Percentiles rank a stretch among this genome's conserved stretches.
These are phyloP conservation scores for Wilhelminamyces savonicus DNA, from an alignment of 805 yeast genomes.

Conservation along the genomic window DNA sequence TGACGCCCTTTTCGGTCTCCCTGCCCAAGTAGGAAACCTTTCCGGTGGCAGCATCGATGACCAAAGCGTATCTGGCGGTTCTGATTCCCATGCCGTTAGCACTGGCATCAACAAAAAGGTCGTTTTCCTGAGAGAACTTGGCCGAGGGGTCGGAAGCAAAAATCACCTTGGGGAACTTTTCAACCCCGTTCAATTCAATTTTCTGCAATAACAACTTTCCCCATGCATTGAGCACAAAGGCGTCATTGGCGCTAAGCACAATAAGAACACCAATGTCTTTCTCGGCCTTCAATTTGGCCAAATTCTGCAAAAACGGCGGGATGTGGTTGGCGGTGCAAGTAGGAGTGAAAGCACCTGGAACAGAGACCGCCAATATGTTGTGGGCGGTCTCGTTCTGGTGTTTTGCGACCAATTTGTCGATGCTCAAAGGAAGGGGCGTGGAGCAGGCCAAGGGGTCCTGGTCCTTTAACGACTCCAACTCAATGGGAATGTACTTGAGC, in stretches of 20 bases:
- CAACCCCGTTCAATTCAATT: slow-evolving; percentile 4
- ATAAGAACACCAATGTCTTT: slow-evolving; percentile 26
- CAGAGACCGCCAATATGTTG: slow-evolving; percentile 29
- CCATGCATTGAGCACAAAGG: slow-evolving; percentile 40
- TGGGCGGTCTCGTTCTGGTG: slow-evolving; percentile 8
- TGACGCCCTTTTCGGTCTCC: slow-evolving; percentile 27
- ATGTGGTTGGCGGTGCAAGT: slow-evolving; percentile 39
- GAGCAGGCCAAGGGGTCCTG: slow-evolving; percentile 29
- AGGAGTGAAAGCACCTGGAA: slow-evolving; percentile 42
- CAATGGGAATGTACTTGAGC: slow-evolving; percentile 34
- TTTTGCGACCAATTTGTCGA: slow-evolving; percentile 26
- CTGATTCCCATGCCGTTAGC: slow-evolving; percentile 33
- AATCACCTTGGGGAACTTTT: slow-evolving; percentile 17
- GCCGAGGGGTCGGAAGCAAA: slow-evolving; percentile 38
- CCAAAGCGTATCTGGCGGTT: slow-evolving; percentile 35
- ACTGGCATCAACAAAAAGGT: slow-evolving; percentile 27
- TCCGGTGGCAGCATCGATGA: slow-evolving; percentile 25
- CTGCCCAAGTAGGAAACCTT: slow-evolving; percentile 29
- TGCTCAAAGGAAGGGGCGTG: slow-evolving; percentile 24
- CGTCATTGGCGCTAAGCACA: slow-evolving; percentile 35
- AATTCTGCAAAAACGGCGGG: slow-evolving; percentile 27
- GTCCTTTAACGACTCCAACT: slow-evolving; percentile 14
- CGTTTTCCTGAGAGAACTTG: slow-evolving; percentile 22
- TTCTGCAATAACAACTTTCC: slow-evolving; percentile 32
- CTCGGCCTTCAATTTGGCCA: slow-evolving; percentile 20